phyloP scores from a whole-genome alignment of 768 basidiomycete genomes.

The Lactarius sanguifluus region DNA sequence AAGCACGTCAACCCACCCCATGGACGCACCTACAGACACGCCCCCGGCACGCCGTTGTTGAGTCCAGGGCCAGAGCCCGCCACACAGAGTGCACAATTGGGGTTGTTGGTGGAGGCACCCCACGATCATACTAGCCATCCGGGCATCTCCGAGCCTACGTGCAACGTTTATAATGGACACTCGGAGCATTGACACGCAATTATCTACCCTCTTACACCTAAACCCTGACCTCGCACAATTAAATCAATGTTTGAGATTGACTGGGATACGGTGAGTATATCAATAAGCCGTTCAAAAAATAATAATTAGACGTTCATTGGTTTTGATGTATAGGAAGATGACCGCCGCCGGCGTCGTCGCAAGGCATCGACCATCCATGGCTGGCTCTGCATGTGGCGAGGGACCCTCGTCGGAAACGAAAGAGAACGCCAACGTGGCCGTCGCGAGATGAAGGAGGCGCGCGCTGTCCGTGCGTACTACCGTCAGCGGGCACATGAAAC shows the following conservation, averaged over 20 bases:
- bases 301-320: background rate
- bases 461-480: constrained; percentile 9
- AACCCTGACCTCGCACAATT: constrained; percentile 9
- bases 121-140: constrained; percentile 6
- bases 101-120: background rate
- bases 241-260: constrained; percentile 24
- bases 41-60: background rate
- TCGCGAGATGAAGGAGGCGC: constrained; percentile 29
- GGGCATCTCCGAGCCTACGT: constrained; percentile 22
- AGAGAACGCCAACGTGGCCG: constrained; percentile 27
- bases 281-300: background rate
- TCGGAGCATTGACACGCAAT: background rate
- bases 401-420: constrained; percentile 28
- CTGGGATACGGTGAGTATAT: constrained; percentile 27
- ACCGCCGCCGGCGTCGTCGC: constrained; percentile 11
- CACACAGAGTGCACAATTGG: background rate
- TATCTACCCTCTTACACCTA: constrained; percentile 16
- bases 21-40: constrained; percentile 7
- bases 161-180: background rate
- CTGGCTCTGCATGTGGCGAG: constrained; percentile 32
- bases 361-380: constrained; percentile 31
- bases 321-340: constrained; percentile 14
- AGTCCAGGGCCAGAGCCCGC: background rate
- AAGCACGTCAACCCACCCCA: background rate
- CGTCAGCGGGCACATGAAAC: constrained; percentile 4